Evolutionary conservation across 495 filamentous ascomycete genomes (phyloP), one percentile per base, ranked within the genome.

Genomic region (Gamarada debralockiae): DNA sequence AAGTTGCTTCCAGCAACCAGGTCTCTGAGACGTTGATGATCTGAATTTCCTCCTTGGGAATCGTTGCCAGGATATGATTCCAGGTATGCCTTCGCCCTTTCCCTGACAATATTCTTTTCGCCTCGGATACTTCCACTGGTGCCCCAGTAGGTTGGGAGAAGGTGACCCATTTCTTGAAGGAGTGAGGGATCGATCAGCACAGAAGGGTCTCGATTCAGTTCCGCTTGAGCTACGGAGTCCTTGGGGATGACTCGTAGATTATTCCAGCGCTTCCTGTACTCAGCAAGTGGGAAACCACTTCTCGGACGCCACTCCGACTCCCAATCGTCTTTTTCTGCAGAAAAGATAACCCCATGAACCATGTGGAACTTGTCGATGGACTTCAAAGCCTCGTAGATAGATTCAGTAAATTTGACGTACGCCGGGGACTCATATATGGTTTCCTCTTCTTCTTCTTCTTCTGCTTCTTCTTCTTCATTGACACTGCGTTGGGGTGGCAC

Each of bases 301-400:
- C 59, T 56, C 27, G 56, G 37, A 15, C 52, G 23, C 58, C 61
- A 64, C 38, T 48, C 42, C 48, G 48, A 43, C 21, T 21, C 39
- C 64, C 64, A 66, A 33, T 51, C 34, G 50, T 66, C 64, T 24
- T 64, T 59, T 49, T 65, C 49, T n/a, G 55, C 56, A 24, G 51
- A 34, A 45, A 63, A 65, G 13, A 57, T 54, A 34, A 65, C 46
- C 1, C 42, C 51, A 45, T 67, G 62, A 36, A 48, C 27, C 17
- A 57, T 55, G n/a, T 59, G 33, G 45, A 53, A 45, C 23, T 53
- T 50, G 24, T 62, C 23, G 21, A 62, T 48, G 12, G 41, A n/a
- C 25, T 66, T 56, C 46, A 53, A 53, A 22, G 24, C 53, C 34
- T 33, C 29, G 63, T 58, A 2, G 61, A 52, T 18, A 58, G 31